Base-by-base conservation (phyloP, 176 grass and related monocot species). In the Cymbopogon citratus region DNA sequence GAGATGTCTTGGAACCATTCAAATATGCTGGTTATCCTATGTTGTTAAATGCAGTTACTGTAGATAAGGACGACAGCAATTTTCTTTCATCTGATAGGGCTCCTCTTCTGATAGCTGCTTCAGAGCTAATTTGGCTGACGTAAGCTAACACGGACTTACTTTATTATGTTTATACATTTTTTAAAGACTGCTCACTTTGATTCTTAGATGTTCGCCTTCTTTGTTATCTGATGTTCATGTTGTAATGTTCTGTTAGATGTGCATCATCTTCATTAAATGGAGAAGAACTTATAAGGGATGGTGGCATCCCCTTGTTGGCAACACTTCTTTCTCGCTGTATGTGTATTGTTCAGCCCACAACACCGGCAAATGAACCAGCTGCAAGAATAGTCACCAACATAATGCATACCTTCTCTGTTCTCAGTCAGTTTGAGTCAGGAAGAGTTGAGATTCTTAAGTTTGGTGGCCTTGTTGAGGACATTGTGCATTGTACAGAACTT, bases 21-120 rank as follows among this genome's bases (percentile, higher is more conserved):
- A 99, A 99, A 90, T 99, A 99, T 87, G 96, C 96, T 77, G 96
- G 96, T 71, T 99, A 99, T 79, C 96, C 96, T 31, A 99, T 99
- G 96, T 82, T 99, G 85, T 85, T 99, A 71, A 99, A 89, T 88
- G 89, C 96, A 70, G 89, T 95, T 72, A 95, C 92, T 45, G 89
- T 99, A 82, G 96, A 99, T 48, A 95, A 95, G 84, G 82, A 90
- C 77, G 96, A 95, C 66, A 99, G 79, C 85, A 99, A 95, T 83
- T 99, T 95, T 57, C 96, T 99, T 86, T 99, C 96, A 79, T 93
- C 92, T 84, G 96, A 99, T 72, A 94, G 96, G 73, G 89, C 78
- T 44, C 92, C 96, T 61, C 87, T 99, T 85, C 62, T 99, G 44
- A 93, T 93, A 87, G 88, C 96, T 61, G 92, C 96, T 88, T 99